Percentiles rank a stretch among this genome's conserved stretches.
These are phyloP conservation scores for Davidsoniella neocaledoniae DNA, from an alignment of 2,329 filamentous ascomycete genomes.

Conservation along the genomic window DNA sequence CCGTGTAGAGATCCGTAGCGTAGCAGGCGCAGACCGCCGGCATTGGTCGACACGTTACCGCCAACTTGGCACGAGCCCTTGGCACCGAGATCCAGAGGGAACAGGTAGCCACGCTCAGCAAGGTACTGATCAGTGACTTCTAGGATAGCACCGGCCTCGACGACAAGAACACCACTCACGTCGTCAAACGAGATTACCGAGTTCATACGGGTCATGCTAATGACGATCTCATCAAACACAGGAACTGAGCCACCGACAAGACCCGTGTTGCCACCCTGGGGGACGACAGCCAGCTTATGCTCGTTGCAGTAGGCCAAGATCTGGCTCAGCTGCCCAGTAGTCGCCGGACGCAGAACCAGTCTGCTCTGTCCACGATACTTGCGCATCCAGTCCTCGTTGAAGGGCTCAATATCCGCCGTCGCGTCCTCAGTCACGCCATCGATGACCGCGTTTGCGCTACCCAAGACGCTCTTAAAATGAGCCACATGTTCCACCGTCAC, in stretches of 20 bases:
- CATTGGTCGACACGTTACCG: slow-evolving; percentile 91
- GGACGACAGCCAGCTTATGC: slow-evolving; percentile 78
- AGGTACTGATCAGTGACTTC: slow-evolving; percentile 79
- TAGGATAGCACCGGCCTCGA: slow-evolving; percentile 79
- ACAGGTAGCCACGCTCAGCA: slow-evolving; percentile 69
- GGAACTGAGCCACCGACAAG: slow-evolving; percentile 90
- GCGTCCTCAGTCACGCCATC: slow-evolving; percentile 55
- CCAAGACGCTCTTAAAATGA: slow-evolving; percentile 68
- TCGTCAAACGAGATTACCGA: slow-evolving; percentile 82
- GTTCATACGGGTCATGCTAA: slow-evolving; percentile 85
- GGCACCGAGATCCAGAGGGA: slow-evolving; percentile 90
- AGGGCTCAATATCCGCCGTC: slow-evolving; percentile 68
- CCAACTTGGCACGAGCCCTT: slow-evolving; percentile 96
- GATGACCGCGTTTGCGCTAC: slow-evolving; percentile 61
- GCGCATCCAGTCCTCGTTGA: slow-evolving; percentile 97
- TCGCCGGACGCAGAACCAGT: slow-evolving; percentile 71
- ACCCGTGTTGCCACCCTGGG: slow-evolving; percentile 93
- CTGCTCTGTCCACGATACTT: slow-evolving; percentile 88
- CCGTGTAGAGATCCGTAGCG: slow-evolving; percentile 92
- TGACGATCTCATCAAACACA: slow-evolving; percentile 94
- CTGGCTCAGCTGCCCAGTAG: slow-evolving; percentile 75
- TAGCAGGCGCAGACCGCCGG: slow-evolving; percentile 74
- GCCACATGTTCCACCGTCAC: slow-evolving; percentile 66
- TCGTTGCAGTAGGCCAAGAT: slow-evolving; percentile 93
- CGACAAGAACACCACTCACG: slow-evolving; percentile 76